Conservation (phyloP, 2,329 filamentous ascomycete genomes). For the Epichloe sp. region DNA sequence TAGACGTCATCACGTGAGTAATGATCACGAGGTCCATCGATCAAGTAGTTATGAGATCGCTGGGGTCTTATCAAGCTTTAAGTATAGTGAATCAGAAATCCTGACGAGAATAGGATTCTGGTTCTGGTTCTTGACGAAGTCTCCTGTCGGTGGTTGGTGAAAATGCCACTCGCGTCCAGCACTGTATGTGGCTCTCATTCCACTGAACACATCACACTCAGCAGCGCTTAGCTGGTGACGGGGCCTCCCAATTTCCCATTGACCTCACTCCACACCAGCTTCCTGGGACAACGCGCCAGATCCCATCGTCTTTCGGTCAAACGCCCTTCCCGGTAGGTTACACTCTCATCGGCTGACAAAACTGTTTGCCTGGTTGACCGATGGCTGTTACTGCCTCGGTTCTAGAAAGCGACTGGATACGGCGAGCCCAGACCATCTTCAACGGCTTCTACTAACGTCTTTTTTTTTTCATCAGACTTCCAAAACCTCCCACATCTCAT, state of each 20-base stretch:
- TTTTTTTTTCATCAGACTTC: not conserved
- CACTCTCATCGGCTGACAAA: not conserved
- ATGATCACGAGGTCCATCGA: slow-evolving; percentile 16
- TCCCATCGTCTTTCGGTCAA: not conserved
- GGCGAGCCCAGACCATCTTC: not conserved
- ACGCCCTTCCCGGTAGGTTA: slow-evolving; percentile 3
- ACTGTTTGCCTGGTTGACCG: not conserved
- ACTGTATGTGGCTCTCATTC: slow-evolving; percentile 7
- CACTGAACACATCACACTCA: slow-evolving; percentile 2
- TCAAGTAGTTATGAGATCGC: not conserved
- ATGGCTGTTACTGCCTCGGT: not conserved
- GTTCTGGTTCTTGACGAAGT: not conserved
- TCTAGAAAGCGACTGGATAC: not conserved
- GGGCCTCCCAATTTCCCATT: slow-evolving; percentile 5
- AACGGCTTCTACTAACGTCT: slow-evolving; percentile 1
- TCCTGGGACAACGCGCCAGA: slow-evolving; percentile 4
- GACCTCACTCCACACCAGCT: slow-evolving; percentile 6
- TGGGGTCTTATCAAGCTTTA: not conserved
- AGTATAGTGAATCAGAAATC: not conserved
- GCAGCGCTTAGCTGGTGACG: slow-evolving; percentile 4
- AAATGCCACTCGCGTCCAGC: slow-evolving; percentile 1
- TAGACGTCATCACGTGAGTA: slow-evolving; percentile 22
- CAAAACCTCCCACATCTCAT: not conserved
- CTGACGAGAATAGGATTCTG: not conserved
- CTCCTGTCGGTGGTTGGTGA: not conserved